A percentile compares a stretch with the other conserved stretches of the same genome.
Evolutionary conservation across 768 basidiomycete species (phyloP).

Genomic region (Panellus pusillus): DNA sequence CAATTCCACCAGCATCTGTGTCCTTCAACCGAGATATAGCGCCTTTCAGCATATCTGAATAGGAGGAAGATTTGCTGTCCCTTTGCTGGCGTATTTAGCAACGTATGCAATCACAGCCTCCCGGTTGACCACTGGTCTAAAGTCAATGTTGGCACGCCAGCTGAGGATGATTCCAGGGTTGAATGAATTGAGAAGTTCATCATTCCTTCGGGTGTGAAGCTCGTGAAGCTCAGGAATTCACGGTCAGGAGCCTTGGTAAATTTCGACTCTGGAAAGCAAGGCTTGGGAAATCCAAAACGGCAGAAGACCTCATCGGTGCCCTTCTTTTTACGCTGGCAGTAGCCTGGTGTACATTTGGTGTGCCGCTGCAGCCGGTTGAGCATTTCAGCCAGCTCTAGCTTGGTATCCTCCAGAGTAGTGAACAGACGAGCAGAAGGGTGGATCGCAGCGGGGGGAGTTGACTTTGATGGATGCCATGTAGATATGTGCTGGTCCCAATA

Average conservation of each 20-base stretch:
- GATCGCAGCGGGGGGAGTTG: constrained; percentile 16
- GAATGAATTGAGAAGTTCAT: constrained; percentile 24
- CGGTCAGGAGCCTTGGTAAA: neutral
- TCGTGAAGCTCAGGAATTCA: constrained; percentile 4
- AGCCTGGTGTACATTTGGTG: constrained; percentile 26
- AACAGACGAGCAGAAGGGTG: constrained; percentile 22
- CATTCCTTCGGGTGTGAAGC: constrained; percentile 20
- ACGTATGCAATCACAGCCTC: constrained; percentile 24
- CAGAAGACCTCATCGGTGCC: constrained; percentile 20
- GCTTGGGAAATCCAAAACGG: constrained; percentile 23
- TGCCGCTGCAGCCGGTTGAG: constrained; percentile 25
- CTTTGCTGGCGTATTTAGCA: constrained; percentile 23
- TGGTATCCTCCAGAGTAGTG: constrained; percentile 21
- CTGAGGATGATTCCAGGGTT: constrained; percentile 22
- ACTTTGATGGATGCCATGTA: constrained; percentile 17
- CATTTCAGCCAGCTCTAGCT: constrained; percentile 26
- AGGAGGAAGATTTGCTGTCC: constrained; percentile 7
- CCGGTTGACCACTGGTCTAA: constrained; percentile 23
- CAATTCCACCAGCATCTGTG: neutral
- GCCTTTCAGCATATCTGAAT: constrained; percentile 3
- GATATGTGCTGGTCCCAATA: constrained; percentile 22
- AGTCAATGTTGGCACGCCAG: constrained; percentile 29
- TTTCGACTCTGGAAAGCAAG: constrained; percentile 2
- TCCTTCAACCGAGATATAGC: constrained; percentile 11
- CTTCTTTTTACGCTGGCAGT: constrained; percentile 25